Conservation (phyloP, 805 yeast species). For the Candida bentonensis region DNA sequence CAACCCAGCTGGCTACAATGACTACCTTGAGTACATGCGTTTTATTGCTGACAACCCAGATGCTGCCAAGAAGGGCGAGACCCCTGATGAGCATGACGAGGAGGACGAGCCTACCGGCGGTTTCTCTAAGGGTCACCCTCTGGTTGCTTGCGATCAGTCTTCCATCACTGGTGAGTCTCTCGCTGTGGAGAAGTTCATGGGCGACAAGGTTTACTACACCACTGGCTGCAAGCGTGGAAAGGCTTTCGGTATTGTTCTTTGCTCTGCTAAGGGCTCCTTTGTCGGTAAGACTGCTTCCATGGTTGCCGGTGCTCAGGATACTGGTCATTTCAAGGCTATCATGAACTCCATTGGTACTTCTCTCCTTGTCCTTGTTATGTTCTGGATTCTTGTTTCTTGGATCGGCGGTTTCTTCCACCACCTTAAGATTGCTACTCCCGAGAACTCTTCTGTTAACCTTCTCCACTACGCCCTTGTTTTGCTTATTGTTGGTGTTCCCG, state of each 20-base stretch:
- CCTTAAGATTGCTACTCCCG: constrained; percentile 60
- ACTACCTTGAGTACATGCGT: constrained; percentile 23
- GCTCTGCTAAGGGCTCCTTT: constrained; percentile 89
- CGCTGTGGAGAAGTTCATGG: constrained; percentile 87
- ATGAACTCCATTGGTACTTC: constrained; percentile 95
- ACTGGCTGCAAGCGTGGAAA: constrained; percentile 95
- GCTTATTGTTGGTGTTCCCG: constrained; percentile 96
- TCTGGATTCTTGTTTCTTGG: constrained; percentile 81
- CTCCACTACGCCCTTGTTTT: constrained; percentile 88
- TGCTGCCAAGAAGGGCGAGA: constrained; percentile 13
- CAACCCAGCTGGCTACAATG: constrained; percentile 25
- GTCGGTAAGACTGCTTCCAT: constrained; percentile 97
- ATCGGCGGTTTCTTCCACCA: constrained; percentile 92
- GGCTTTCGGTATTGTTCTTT: constrained; percentile 83
- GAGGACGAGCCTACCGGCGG: constrained; percentile 29
- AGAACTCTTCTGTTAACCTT: constrained; percentile 30
- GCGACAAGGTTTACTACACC: constrained; percentile 84
- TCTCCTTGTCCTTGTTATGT: constrained; percentile 72
- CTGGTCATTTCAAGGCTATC: constrained; percentile 96
- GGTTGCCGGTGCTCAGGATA: constrained; percentile 90
- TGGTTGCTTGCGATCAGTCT: constrained; percentile 72
- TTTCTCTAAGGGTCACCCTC: constrained; percentile 76
- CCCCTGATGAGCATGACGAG: constrained; percentile 13
- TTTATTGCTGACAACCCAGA: constrained; percentile 16
- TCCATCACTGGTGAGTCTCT: constrained; percentile 96